Conservation (phyloP, 192 early-diverging fungal species). For the Borealophlyctis nickersoniae region DNA sequence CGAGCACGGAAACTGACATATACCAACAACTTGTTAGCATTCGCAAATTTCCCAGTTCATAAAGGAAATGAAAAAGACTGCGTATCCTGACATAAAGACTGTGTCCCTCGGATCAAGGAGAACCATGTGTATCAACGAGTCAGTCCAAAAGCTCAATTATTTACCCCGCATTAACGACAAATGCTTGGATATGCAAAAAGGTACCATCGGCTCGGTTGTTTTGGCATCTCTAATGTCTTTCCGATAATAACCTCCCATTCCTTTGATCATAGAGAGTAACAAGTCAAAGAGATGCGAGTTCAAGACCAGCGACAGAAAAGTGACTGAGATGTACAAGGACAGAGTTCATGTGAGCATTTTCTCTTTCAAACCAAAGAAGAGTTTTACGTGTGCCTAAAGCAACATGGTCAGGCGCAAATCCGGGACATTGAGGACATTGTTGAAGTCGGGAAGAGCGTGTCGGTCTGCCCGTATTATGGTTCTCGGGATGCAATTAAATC, state of each 20-base stretch:
- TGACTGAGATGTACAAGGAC: slow-evolving; percentile 51
- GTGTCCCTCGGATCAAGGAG: slow-evolving; percentile 78
- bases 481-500: slow-evolving; percentile 53
- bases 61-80: slow-evolving; percentile 77
- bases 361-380: background rate
- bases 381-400: background rate
- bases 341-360: background rate
- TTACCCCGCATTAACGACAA: slow-evolving; percentile 68
- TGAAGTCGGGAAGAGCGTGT: slow-evolving; percentile 50
- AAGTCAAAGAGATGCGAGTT: background rate
- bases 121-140: slow-evolving; percentile 79
- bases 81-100: slow-evolving; percentile 56
- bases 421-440: slow-evolving; percentile 87
- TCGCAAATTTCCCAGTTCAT: slow-evolving; percentile 91
- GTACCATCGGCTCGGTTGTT: slow-evolving; percentile 10
- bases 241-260: background rate
- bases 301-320: slow-evolving; percentile 22
- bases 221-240: too few relatives aligned
- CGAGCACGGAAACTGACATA: background rate
- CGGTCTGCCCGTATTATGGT: slow-evolving; percentile 84
- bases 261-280: background rate
- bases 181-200: slow-evolving; percentile 82
- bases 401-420: slow-evolving; percentile 14
- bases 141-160: slow-evolving; percentile 52
- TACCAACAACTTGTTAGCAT: slow-evolving; percentile 47